Conservation (phyloP, 1,284 basidiomycete genomes). For the Ceratorhiza oryzae-sativae region DNA sequence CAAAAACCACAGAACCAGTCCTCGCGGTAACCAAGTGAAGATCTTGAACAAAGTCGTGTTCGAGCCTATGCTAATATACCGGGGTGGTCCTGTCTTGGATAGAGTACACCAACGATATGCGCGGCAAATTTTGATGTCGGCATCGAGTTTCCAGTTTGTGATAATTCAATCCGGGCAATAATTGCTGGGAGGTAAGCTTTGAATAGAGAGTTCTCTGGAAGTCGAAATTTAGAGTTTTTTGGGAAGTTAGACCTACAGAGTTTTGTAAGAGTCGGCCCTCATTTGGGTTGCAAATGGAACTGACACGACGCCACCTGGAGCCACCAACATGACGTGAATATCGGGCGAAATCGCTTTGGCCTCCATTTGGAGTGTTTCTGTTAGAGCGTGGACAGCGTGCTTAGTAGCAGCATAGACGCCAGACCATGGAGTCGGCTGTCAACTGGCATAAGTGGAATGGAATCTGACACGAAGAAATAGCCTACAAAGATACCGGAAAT, state of each 20-base stretch:
- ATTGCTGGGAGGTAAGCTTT: slow-evolving; percentile 32
- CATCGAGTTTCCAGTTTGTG: slow-evolving; percentile 30
- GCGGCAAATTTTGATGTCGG: slow-evolving; percentile 20
- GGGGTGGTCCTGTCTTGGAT: background rate
- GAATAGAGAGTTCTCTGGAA: slow-evolving; percentile 35
- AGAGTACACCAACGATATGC: slow-evolving; percentile 3
- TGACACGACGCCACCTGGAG: slow-evolving; percentile 1
- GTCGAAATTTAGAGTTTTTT: slow-evolving; percentile 17
- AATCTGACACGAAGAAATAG: background rate
- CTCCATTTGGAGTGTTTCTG: slow-evolving; percentile 47
- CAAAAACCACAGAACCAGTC: slow-evolving; percentile 17
- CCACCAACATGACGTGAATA: slow-evolving; percentile 17
- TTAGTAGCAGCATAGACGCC: slow-evolving; percentile 46
- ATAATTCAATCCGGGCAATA: slow-evolving; percentile 12
- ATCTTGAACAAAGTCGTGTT: background rate
- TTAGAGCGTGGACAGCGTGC: slow-evolving; percentile 45
- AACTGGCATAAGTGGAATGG: background rate
- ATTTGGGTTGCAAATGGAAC: no score
- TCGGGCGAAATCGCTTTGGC: slow-evolving; percentile 17
- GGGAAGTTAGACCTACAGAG: slow-evolving; percentile 13
- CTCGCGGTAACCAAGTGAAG: slow-evolving; percentile 25
- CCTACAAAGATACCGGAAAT: slow-evolving; percentile 46
- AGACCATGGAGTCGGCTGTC: slow-evolving; percentile 45
- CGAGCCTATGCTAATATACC: slow-evolving; percentile 7
- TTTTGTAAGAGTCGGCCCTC: background rate